Evolutionary conservation across 805 yeast genomes (phyloP).

Genomic region (Yarrowia alimentaria): DNA sequence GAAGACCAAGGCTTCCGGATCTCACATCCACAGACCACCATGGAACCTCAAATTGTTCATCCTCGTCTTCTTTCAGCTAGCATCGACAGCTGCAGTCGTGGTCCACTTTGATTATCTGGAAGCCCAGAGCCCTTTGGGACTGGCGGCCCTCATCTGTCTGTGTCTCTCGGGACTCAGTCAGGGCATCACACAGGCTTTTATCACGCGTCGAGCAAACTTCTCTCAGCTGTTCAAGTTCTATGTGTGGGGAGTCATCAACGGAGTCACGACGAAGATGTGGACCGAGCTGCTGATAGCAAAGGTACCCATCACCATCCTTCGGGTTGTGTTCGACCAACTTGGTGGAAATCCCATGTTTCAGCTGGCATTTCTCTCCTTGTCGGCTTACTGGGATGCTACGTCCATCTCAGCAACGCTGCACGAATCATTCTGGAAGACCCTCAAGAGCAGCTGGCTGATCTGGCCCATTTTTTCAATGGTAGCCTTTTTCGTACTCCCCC

Average conservation of each 20-base stretch:
- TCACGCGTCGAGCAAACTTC: slow-evolving; percentile 29
- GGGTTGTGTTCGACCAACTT: slow-evolving; percentile 39
- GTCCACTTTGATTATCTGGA: slow-evolving; percentile 17
- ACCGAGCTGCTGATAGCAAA: slow-evolving; percentile 38
- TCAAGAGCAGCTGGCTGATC: slow-evolving; percentile 32
- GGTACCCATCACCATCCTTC: slow-evolving; percentile 32
- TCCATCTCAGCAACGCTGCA: slow-evolving; percentile 28
- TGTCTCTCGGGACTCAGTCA: slow-evolving; percentile 37
- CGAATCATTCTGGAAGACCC: slow-evolving; percentile 30
- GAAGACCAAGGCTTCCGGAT: background rate
- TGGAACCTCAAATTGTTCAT: slow-evolving; percentile 8
- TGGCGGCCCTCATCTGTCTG: slow-evolving; percentile 13
- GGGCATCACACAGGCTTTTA: slow-evolving; percentile 34
- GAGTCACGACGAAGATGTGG: slow-evolving; percentile 40
- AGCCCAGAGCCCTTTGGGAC: slow-evolving; percentile 3
- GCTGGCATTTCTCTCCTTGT: slow-evolving; percentile 37
- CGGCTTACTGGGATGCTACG: slow-evolving; percentile 48
- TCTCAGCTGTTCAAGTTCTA: slow-evolving; percentile 36
- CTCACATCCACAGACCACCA: slow-evolving; percentile 4
- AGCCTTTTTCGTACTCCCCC: slow-evolving; percentile 32
- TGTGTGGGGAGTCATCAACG: slow-evolving; percentile 42
- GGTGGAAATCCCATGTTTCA: slow-evolving; percentile 40
- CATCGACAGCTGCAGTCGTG: background rate
- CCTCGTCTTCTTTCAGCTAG: slow-evolving; percentile 1
- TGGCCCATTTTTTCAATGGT: slow-evolving; percentile 36